Percentiles rank a stretch among this genome's conserved stretches.
Conservation (phyloP, 2,329 filamentous ascomycete species). For the Xylaria arbuscula region DNA sequence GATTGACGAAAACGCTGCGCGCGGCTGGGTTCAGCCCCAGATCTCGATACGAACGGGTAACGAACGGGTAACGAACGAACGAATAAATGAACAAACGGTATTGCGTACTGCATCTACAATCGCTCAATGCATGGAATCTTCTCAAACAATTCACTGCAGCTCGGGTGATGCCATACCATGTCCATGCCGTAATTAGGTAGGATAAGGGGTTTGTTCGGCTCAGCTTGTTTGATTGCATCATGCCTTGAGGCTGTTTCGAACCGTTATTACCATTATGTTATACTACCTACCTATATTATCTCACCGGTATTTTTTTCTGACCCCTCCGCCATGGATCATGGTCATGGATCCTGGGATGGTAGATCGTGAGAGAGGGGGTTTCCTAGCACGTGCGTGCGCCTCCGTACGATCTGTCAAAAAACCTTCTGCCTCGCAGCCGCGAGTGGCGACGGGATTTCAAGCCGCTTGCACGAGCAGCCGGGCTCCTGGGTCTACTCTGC, state of each 20-base stretch:
- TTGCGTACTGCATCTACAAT: conserved; percentile 5
- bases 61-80: conserved; percentile 5
- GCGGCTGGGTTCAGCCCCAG: background rate
- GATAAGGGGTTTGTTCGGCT: background rate
- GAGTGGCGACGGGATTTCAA: conserved; percentile 15
- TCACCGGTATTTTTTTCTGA: background rate
- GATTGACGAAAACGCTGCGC: background rate
- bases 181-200: conserved; percentile 1
- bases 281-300: no score
- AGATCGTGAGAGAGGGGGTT: background rate
- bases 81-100: background rate
- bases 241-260: background rate
- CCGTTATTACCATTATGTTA: background rate
- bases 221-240: conserved; percentile 9
- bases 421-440: background rate
- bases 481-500: conserved; percentile 7
- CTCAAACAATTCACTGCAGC: conserved; percentile 3
- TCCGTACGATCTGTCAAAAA: conserved; percentile 10
- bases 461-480: conserved; percentile 9
- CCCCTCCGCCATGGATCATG: background rate
- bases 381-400: conserved; percentile 11
- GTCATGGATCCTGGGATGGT: background rate
- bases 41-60: conserved; percentile 14
- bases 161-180: background rate
- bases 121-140: conserved; percentile 8